Evolutionary conservation across 139 green algal species (phyloP).

Genomic region (Deuterostichococcus epilithicus): DNA sequence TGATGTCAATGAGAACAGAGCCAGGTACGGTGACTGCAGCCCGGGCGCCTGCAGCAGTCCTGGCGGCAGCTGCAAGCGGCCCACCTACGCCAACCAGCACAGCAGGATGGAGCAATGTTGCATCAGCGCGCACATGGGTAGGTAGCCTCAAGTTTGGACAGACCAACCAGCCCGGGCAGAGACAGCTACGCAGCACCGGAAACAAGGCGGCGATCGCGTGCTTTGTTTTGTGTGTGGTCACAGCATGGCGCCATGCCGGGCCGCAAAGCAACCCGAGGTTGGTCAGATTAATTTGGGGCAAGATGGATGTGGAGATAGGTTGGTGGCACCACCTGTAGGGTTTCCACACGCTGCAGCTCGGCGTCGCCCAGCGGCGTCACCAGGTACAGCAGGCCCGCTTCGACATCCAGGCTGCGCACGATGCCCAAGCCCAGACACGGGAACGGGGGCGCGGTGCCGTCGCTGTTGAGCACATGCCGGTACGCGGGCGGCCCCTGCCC

Average conservation of each 20-base stretch:
- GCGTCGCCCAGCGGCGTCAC: constrained; percentile 47
- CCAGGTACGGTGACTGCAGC: constrained; percentile 48
- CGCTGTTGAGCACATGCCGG: neutral
- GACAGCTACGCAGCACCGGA: neutral
- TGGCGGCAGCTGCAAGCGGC: constrained; percentile 60
- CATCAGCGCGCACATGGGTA: neutral
- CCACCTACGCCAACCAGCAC: constrained; percentile 40
- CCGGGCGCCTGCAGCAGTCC: constrained; percentile 44
- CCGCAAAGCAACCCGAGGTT: neutral
- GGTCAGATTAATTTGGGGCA: neutral
- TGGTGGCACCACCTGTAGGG: constrained; percentile 7
- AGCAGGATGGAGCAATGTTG: neutral
- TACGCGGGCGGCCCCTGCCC: neutral
- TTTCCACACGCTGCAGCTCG: constrained; percentile 37
- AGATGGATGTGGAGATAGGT: neutral
- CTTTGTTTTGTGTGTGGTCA: too few relatives aligned
- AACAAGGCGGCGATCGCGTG: neutral
- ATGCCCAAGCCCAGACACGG: constrained; percentile 72
- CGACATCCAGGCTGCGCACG: constrained; percentile 56
- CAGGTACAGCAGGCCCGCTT: constrained; percentile 37
- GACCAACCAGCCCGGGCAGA: neutral
- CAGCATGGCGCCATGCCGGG: too few relatives aligned
- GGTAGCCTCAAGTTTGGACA: neutral
- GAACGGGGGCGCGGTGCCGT: constrained; percentile 9
- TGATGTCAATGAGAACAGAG: constrained; percentile 50